A percentile compares a stretch with the other conserved stretches of the same genome.
Evolutionary conservation across 2,329 filamentous ascomycete species (phyloP).

Genomic region (Botrytis squamosa): DNA sequence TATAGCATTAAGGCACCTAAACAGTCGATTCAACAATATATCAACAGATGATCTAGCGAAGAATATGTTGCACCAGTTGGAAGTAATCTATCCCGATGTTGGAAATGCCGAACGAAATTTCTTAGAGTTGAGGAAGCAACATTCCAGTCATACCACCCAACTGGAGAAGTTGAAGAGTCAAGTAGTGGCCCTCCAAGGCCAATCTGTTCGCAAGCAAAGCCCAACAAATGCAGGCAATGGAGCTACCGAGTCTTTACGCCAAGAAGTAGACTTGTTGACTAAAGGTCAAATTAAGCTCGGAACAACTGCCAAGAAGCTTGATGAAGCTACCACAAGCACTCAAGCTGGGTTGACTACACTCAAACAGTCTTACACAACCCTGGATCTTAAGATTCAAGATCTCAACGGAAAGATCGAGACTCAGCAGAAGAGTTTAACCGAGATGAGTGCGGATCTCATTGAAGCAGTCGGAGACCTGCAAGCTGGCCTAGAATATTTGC

Average conservation of each 20-base stretch:
- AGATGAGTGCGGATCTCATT: not conserved
- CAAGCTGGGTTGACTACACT: not conserved
- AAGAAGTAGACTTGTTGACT: constrained; percentile 8
- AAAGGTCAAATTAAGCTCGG: not conserved
- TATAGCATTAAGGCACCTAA: constrained; percentile 7
- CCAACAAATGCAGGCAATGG: not conserved
- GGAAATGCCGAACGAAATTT: not conserved
- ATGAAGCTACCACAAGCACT: not conserved
- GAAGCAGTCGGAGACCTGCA: not conserved
- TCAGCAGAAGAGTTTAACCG: not conserved
- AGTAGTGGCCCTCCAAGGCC: not conserved
- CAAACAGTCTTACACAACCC: not conserved
- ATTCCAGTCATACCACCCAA: not conserved
- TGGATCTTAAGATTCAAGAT: not conserved
- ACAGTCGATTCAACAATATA: constrained; percentile 12
- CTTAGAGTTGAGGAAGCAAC: not conserved
- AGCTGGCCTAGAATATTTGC: not conserved
- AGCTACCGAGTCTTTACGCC: constrained; percentile 8
- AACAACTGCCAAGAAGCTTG: not conserved
- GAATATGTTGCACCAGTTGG: constrained; percentile 17
- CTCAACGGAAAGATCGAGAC: not conserved
- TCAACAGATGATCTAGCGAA: constrained; percentile 9
- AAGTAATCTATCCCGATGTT: constrained; percentile 15
- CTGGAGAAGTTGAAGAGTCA: not conserved
- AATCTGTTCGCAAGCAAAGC: not conserved